Conservation (phyloP, 495 filamentous ascomycete species). For the Bombardia bombarda region DNA sequence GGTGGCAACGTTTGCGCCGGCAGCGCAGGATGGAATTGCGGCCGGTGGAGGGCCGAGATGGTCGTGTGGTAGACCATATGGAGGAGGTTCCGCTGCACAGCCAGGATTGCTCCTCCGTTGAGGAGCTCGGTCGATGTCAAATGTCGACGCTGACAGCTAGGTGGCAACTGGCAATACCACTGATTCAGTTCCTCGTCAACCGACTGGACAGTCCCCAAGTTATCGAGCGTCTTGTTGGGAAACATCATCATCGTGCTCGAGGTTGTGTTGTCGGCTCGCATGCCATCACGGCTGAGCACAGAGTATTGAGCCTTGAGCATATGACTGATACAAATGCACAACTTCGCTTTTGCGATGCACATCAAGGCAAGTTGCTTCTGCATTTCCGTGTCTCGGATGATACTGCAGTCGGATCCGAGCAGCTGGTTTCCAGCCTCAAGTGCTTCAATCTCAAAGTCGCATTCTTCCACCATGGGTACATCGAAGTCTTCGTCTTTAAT, state of each 20-base stretch:
- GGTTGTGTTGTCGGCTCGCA: constrained; percentile 57
- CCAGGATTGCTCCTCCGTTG: constrained; percentile 39
- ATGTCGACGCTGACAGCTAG: constrained; percentile 53
- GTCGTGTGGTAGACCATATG: constrained; percentile 89
- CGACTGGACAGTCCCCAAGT: constrained; percentile 60
- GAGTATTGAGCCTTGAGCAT: constrained; percentile 83
- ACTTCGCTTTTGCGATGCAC: constrained; percentile 86
- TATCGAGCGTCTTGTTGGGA: constrained; percentile 73
- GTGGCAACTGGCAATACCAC: constrained; percentile 64
- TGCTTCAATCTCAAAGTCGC: constrained; percentile 72
- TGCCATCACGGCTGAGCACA: constrained; percentile 73
- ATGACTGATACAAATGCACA: constrained; percentile 78
- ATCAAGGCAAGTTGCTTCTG: constrained; percentile 71
- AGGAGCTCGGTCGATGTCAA: constrained; percentile 39
- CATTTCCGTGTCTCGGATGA: constrained; percentile 53
- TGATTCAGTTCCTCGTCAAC: constrained; percentile 67
- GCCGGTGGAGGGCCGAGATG: constrained; percentile 77
- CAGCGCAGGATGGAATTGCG: constrained; percentile 74
- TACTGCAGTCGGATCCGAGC: constrained; percentile 57
- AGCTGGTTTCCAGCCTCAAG: constrained; percentile 56
- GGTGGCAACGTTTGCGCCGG: constrained; percentile 42
- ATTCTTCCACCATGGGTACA: constrained; percentile 74
- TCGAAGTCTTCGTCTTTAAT: constrained; percentile 88
- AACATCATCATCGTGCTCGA: constrained; percentile 84
- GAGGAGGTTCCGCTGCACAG: constrained; percentile 67